A percentile compares a stretch with the other conserved stretches of the same genome.
phyloP scores from a whole-genome alignment of 2,329 filamentous ascomycete genomes.

The Botrytis squamosa region DNA sequence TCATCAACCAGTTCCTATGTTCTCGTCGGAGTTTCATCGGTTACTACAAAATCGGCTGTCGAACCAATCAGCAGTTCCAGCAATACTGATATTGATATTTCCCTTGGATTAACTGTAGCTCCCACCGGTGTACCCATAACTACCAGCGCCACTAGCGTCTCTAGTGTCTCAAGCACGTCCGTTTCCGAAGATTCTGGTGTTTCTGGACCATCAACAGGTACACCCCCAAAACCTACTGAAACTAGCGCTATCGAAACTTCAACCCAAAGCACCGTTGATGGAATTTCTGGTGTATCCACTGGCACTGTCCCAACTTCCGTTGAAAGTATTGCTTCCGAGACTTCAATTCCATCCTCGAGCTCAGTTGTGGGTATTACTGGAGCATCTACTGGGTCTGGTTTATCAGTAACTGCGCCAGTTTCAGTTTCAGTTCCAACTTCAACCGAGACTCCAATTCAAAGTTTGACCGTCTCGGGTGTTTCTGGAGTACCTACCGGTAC shows the following conservation, averaged over 20 bases:
- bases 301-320: not conserved
- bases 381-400: not conserved
- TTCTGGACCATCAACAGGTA: conserved; percentile 14
- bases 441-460: not conserved
- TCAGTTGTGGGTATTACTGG: not conserved
- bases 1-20: conserved; percentile 10
- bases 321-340: not conserved
- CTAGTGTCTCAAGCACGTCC: not conserved
- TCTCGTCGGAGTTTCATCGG: conserved; percentile 6
- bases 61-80: conserved; percentile 2
- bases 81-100: not conserved
- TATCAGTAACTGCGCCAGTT: not conserved
- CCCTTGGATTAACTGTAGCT: not conserved
- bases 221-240: not conserved
- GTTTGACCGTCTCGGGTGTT: not conserved
- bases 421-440: not conserved
- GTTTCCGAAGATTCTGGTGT: not conserved
- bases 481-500: conserved; percentile 10
- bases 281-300: not conserved
- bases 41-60: not conserved
- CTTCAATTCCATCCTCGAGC: not conserved
- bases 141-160: not conserved
- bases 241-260: not conserved
- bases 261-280: not conserved
- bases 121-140: not conserved